These are phyloP conservation scores for Prosopis cineraria DNA, from an alignment of 306 rosid species.

Conservation along the genomic window DNA sequence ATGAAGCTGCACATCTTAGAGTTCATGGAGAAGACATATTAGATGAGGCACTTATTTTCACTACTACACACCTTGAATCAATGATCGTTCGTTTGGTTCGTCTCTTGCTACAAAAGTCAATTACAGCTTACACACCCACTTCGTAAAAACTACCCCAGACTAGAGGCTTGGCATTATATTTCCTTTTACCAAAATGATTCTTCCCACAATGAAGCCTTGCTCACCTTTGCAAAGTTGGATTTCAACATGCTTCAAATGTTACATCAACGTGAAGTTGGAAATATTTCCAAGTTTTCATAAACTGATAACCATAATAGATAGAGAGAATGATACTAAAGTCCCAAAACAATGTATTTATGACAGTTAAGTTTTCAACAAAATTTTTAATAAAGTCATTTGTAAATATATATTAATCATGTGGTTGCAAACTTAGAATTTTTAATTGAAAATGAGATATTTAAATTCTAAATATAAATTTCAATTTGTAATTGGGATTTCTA, in stretches of 20 bases:
- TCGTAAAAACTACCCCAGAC: slow-evolving; percentile 21
- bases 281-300: not conserved
- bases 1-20: slow-evolving; percentile 46
- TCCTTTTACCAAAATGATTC: slow-evolving; percentile 34
- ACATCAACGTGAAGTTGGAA: slow-evolving; percentile 38
- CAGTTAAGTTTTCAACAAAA: too few species aligned
- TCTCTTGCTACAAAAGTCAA: slow-evolving; percentile 18
- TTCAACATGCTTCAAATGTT: slow-evolving; percentile 41
- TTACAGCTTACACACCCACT: slow-evolving; percentile 32
- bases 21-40: slow-evolving; percentile 38
- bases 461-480: too few species aligned
- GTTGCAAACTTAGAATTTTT: too few species aligned
- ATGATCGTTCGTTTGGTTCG: not conserved
- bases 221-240: slow-evolving; percentile 39
- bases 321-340: too few species aligned
- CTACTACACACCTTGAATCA: not conserved
- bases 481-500: too few species aligned
- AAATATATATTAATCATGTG: too few species aligned
- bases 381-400: too few species aligned
- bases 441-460: too few species aligned
- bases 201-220: slow-evolving; percentile 25
- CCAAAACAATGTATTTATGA: too few species aligned
- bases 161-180: too few species aligned
- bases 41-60: too few species aligned
- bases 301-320: too few species aligned